phyloP scores from a whole-genome alignment of 2,329 filamentous ascomycete genomes.

The Tolypocladium sp. region DNA sequence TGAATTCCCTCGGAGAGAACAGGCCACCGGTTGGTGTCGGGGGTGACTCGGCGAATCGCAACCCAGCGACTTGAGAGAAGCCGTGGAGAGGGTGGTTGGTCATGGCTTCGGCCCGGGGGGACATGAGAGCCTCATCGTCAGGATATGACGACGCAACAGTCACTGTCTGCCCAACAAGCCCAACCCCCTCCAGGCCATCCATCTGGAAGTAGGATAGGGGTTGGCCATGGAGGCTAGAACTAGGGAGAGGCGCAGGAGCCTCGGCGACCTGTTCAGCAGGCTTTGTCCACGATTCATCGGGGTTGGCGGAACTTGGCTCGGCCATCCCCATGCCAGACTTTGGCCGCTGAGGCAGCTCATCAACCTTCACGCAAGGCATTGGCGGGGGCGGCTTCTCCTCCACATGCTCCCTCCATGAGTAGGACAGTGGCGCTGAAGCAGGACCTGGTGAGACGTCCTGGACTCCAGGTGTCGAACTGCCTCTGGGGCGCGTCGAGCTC shows the following conservation, averaged over 20 bases:
- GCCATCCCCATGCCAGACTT: conserved; percentile 20
- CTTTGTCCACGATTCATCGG: conserved; percentile 18
- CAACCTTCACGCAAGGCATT: conserved; percentile 1
- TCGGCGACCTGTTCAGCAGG: conserved; percentile 21
- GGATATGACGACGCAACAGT: conserved; percentile 22
- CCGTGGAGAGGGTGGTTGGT: conserved; percentile 57
- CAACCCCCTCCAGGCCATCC: conserved; percentile 7
- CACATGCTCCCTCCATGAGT: conserved; percentile 44
- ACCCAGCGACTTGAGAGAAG: conserved; percentile 30
- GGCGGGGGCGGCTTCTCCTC: conserved; percentile 14
- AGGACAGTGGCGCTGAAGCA: conserved; percentile 56
- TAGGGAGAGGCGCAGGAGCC: conserved; percentile 5
- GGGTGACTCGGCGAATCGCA: conserved; percentile 44
- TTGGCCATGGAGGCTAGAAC: background rate
- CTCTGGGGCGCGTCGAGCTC: conserved; percentile 37
- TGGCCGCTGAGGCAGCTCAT: conserved; percentile 22
- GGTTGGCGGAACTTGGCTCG: conserved; percentile 3
- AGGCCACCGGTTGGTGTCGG: conserved; percentile 42
- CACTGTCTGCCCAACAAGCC: conserved; percentile 23
- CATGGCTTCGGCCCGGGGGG: conserved; percentile 64
- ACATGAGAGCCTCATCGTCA: conserved; percentile 52
- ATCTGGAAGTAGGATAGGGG: background rate
- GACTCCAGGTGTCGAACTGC: conserved; percentile 42
- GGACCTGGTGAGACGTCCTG: conserved; percentile 51
- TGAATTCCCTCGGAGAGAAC: conserved; percentile 42